Evolutionary conservation across 176 grass and related monocot genomes (phyloP).

Genomic region (Rhynchospora tenuis): DNA sequence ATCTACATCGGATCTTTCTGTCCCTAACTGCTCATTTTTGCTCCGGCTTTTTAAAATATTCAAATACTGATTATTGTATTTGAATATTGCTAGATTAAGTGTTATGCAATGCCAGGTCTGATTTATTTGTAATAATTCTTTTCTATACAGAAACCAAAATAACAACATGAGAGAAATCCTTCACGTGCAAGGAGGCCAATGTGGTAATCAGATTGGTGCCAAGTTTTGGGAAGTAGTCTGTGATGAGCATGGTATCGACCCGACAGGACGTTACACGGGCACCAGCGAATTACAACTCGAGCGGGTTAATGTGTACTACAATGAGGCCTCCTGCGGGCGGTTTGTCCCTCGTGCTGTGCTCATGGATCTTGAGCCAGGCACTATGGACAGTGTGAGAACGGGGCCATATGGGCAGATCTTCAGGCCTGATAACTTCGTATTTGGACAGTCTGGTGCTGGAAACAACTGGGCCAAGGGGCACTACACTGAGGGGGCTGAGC

Average conservation of each 20-base stretch:
- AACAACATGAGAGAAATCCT: conserved; percentile 73
- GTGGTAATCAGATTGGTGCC: conserved; percentile 71
- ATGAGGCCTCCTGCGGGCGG: conserved; percentile 59
- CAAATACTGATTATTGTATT: background rate
- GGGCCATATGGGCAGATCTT: conserved; percentile 71
- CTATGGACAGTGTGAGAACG: conserved; percentile 69
- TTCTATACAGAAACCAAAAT: background rate
- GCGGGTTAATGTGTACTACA: conserved; percentile 81
- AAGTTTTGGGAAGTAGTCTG: conserved; percentile 83
- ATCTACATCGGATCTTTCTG: background rate
- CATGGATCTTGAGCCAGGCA: conserved; percentile 81
- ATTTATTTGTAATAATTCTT: background rate
- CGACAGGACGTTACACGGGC: conserved; percentile 37
- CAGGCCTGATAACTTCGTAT: conserved; percentile 72
- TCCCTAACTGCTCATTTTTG: background rate
- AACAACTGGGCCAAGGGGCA: conserved; percentile 87
- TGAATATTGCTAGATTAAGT: no score
- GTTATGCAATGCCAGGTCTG: no score
- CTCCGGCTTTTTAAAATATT: background rate
- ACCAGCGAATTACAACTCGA: conserved; percentile 59
- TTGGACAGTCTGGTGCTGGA: conserved; percentile 67
- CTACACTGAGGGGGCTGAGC: conserved; percentile 72
- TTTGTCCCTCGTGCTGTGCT: conserved; percentile 69
- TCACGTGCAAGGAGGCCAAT: conserved; percentile 69
- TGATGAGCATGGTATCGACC: conserved; percentile 68